These are phyloP conservation scores for Syncephalis fuscata DNA, from an alignment of 371 early-diverging fungal genomes.

Conservation along the genomic window DNA sequence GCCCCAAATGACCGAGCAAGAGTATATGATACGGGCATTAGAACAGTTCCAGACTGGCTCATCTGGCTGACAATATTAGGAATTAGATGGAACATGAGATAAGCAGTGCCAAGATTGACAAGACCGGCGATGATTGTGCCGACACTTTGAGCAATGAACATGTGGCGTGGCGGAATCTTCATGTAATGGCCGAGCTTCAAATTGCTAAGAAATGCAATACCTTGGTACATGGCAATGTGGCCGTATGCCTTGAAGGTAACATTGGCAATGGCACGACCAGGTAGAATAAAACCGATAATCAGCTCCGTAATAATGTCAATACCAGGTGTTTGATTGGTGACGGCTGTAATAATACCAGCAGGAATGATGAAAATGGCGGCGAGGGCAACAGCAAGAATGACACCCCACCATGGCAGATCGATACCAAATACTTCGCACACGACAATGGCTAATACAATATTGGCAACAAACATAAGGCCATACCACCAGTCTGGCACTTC, in stretches of 20 bases:
- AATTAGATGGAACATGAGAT: constrained; percentile 13
- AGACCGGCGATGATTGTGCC: constrained; percentile 23
- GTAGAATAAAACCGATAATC: constrained; percentile 37
- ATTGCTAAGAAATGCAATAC: constrained; percentile 24
- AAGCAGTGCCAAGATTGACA: constrained; percentile 19
- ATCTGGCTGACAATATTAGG: constrained; percentile 13
- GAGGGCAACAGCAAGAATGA: constrained; percentile 44
- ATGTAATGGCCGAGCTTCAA: constrained; percentile 42
- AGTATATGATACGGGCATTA: constrained; percentile 16
- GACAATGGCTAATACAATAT: constrained; percentile 36
- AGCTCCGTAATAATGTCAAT: constrained; percentile 56
- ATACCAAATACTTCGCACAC: constrained; percentile 36
- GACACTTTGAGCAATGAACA: constrained; percentile 29
- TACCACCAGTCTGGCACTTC: constrained; percentile 72
- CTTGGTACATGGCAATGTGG: constrained; percentile 32
- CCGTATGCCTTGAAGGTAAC: constrained; percentile 31
- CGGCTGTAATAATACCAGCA: constrained; percentile 57
- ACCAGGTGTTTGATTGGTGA: constrained; percentile 50
- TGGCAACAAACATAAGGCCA: constrained; percentile 28
- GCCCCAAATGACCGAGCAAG: constrained; percentile 41
- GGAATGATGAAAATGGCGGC: constrained; percentile 55
- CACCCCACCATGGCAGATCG: constrained; percentile 49
- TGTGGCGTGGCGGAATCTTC: constrained; percentile 38
- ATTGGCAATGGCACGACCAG: constrained; percentile 29
- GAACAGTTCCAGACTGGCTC: constrained; percentile 16